Base-by-base conservation (phyloP, 2,329 filamentous ascomycete species). In the Ophiosphaerella narmari region DNA sequence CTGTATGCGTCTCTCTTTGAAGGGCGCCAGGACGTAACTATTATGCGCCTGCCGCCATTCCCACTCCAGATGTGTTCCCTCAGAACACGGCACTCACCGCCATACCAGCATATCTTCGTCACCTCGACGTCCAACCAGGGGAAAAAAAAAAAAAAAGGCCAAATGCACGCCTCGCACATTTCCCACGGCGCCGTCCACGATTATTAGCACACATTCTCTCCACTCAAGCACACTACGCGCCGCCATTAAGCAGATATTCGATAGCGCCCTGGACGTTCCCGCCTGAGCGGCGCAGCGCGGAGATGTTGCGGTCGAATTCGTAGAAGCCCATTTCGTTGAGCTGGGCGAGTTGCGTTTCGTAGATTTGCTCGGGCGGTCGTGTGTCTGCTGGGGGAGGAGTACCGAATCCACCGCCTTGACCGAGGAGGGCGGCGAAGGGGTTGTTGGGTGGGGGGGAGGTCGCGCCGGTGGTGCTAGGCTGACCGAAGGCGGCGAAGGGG, bases 301-400 rank as follows among this genome's bases (percentile, higher is more conserved):
- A 86, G 29, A 99, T 85, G 63, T 99, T 99, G 62, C 89, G 80
- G 44, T 99, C 93, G 68, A 97, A 99, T 69, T 99, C 92, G 71
- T 86, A 96, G 76, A 99, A 99, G 3, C 94, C 94, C 94, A 99
- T 99, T 60, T 97, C 94, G 72, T 99, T 99, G 55, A 99, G 78
- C 76, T 97, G 91, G 52, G 91, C 82, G 42, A 99, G 79, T 75
- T 99, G 93, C 29, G 90, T 86, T 3, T 89, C 91, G 65, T 96
- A 99, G 51, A 90, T 81, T 75, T 97, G 94, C 78, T 99, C 94
- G 0, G 94, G 93, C 4, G 94, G 92, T 55, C 93, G 83, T 66
- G 82, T 96, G 75, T 99, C 94, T 2, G 82, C 75, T 5, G 91
- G 88, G 32, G 70, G 59, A n/a, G 68, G 66, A n/a, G 68, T 53